phyloP scores from a whole-genome alignment of 176 grass and related monocot species.

The Ensete glaucum region DNA sequence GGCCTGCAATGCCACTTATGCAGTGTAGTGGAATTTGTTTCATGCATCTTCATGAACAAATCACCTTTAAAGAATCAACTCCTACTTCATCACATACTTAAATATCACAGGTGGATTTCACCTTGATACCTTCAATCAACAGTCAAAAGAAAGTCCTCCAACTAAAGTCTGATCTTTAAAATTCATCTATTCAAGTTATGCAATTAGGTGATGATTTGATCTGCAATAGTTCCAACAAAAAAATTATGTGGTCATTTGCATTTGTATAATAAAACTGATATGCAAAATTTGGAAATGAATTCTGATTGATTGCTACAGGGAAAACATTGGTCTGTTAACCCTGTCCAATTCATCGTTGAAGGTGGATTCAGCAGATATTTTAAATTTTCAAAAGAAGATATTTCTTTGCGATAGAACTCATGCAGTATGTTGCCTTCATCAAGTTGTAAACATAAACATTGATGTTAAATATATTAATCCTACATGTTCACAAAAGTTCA shows the following conservation, averaged over 20 bases:
- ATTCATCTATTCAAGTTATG: not conserved
- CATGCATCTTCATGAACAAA: too few species aligned
- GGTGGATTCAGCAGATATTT: not conserved
- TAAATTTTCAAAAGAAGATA: not conserved
- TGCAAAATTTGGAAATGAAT: not conserved
- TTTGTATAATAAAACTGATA: not conserved
- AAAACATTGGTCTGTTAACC: not conserved
- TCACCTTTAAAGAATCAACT: too few species aligned
- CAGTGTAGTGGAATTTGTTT: too few species aligned
- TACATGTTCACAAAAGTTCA: too few species aligned
- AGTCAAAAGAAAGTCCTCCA: not conserved
- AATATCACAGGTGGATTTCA: too few species aligned
- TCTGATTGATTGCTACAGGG: not conserved
- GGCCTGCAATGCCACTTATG: too few species aligned
- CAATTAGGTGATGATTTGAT: not conserved
- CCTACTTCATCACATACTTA: too few species aligned
- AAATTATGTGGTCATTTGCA: not conserved
- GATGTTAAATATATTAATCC: not conserved
- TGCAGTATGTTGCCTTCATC: not conserved
- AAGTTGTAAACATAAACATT: not conserved
- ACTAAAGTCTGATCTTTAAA: not conserved
- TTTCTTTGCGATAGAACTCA: not conserved
- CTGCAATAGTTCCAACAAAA: not conserved
- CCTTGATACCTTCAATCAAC: too few species aligned
- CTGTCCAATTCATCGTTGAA: too few species aligned